phyloP scores from a whole-genome alignment of 495 filamentous ascomycete species.

The Schizothecium vesticola region DNA sequence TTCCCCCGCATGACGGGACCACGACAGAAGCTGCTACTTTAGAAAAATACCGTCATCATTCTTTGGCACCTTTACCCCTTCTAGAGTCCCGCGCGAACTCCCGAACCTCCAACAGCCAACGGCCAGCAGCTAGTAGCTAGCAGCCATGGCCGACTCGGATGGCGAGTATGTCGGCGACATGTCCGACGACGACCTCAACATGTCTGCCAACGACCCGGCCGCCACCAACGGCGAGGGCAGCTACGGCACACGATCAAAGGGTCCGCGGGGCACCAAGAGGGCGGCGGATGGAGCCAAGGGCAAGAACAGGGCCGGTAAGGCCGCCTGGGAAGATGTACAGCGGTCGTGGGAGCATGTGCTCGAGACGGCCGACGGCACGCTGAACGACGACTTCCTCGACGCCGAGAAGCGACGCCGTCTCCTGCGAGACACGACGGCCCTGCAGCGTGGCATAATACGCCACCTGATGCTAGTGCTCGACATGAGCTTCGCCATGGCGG shows the following conservation, averaged over 20 bases:
- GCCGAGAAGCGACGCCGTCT: constrained; percentile 49
- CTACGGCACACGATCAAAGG: constrained; percentile 24
- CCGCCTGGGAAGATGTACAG: constrained; percentile 45
- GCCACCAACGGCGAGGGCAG: constrained; percentile 1
- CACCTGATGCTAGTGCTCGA: constrained; percentile 91
- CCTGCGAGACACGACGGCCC: constrained; percentile 83
- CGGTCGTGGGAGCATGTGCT: constrained; percentile 44
- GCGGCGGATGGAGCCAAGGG: constrained; percentile 24
- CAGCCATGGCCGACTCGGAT: constrained; percentile 67
- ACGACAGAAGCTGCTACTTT: neutral
- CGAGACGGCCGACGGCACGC: constrained; percentile 39
- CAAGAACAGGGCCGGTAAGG: constrained; percentile 29
- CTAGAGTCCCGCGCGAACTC: neutral
- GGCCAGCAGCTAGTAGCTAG: too few relatives aligned
- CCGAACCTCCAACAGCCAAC: neutral
- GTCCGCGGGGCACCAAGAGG: constrained; percentile 12
- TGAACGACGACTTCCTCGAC: constrained; percentile 36
- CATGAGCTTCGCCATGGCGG: constrained; percentile 85
- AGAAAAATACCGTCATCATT: neutral
- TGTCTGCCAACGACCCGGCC: constrained; percentile 43
- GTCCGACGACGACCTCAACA: constrained; percentile 67
- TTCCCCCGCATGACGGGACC: neutral
- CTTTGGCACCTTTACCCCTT: neutral
- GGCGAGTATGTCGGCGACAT: constrained; percentile 71
- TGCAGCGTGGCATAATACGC: constrained; percentile 94